phyloP scores from a whole-genome alignment of 2,329 filamentous ascomycete species.

The Arthrobotrys pseudoclavata region DNA sequence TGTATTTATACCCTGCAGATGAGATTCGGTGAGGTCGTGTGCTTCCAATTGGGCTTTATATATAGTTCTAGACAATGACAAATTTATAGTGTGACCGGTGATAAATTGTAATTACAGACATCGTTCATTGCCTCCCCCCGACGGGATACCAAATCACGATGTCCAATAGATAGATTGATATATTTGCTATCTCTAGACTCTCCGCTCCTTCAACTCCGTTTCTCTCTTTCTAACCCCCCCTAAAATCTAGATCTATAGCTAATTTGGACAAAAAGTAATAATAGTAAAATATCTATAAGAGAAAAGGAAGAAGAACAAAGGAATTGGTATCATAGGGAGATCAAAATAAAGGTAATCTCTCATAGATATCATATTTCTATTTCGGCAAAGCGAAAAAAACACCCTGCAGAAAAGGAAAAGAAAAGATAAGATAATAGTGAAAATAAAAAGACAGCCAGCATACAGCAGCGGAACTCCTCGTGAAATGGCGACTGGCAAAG shows the following conservation, averaged over 20 bases:
- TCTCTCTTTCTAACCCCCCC: neutral
- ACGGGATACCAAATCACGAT: slow-evolving; percentile 3
- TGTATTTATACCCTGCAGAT: neutral
- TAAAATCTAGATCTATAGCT: neutral
- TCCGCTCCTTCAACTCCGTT: neutral
- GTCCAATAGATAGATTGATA: neutral
- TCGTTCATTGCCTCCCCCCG: neutral
- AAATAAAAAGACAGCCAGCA: slow-evolving; percentile 19
- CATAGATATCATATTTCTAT: neutral
- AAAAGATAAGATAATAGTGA: slow-evolving; percentile 7
- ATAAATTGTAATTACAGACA: neutral
- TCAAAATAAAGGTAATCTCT: neutral
- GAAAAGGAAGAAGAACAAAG: neutral
- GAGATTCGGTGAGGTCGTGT: neutral
- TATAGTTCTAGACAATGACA: neutral
- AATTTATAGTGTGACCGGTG: neutral
- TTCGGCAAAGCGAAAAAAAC: neutral
- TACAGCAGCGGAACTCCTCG: slow-evolving; percentile 25
- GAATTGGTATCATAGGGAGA: neutral
- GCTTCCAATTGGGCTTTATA: neutral
- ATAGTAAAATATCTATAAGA: neutral
- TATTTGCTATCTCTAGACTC: neutral
- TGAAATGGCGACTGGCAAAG: slow-evolving; percentile 22
- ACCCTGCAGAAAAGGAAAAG: neutral
- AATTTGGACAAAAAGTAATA: slow-evolving; percentile 4